Conservation (phyloP, 108 stramenopile genomes). For the Aurantiochytrium sp. region DNA sequence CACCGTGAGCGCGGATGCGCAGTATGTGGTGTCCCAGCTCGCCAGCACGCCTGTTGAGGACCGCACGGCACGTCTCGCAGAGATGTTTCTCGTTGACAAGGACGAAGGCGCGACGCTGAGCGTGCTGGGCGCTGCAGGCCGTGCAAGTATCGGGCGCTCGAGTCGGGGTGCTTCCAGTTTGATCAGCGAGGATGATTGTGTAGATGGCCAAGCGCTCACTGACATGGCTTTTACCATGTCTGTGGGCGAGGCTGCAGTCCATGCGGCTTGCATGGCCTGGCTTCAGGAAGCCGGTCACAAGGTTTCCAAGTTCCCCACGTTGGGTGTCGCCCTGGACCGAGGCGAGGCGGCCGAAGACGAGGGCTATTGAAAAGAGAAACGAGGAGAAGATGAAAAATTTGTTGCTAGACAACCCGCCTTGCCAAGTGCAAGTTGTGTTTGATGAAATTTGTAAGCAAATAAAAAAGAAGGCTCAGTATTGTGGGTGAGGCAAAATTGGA, state of each 20-base stretch:
- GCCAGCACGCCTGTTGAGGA: neutral
- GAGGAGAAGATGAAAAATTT: too few species aligned
- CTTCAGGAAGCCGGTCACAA: too few species aligned
- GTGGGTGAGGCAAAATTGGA: too few species aligned
- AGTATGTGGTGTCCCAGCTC: neutral
- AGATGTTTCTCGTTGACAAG: neutral
- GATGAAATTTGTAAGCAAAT: neutral
- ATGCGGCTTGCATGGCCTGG: too few species aligned
- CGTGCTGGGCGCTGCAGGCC: neutral
- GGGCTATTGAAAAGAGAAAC: too few species aligned
- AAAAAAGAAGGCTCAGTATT: neutral
- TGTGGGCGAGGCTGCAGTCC: too few species aligned
- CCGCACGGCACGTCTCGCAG: neutral
- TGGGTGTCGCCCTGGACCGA: too few species aligned
- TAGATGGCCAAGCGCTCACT: too few species aligned
- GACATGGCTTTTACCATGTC: too few species aligned
- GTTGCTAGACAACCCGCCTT: neutral
- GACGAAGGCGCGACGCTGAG: neutral
- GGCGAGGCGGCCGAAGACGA: too few species aligned
- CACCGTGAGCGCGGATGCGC: neutral
- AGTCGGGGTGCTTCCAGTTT: neutral
- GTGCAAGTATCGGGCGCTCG: neutral
- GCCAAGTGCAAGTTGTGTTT: neutral
- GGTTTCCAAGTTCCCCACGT: too few species aligned
- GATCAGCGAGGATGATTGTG: too few species aligned